A percentile compares a stretch with the other conserved stretches of the same genome.
phyloP scores from a whole-genome alignment of 306 rosid genomes.

The Medicago lupulina region DNA sequence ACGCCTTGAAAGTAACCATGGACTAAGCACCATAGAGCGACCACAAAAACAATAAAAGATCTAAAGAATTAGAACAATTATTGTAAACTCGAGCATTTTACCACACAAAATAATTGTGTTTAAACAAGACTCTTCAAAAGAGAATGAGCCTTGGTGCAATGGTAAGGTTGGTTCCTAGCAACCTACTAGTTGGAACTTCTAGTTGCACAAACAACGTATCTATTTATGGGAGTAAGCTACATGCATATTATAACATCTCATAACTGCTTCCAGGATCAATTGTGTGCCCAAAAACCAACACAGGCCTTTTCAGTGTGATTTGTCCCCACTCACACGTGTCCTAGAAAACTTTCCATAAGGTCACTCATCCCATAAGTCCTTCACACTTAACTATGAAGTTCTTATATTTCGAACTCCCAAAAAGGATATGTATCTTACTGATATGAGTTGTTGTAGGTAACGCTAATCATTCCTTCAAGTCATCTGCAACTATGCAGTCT shows the following conservation, averaged over 20 bases:
- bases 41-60: slow-evolving; percentile 3
- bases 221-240: neutral
- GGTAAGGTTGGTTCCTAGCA: neutral
- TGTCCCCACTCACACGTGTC: neutral
- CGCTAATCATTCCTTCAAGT: neutral
- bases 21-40: slow-evolving; percentile 16
- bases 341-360: neutral
- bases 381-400: neutral
- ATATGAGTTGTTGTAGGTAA: neutral
- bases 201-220: slow-evolving; percentile 13
- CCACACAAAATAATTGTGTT: neutral
- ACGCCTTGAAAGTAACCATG: slow-evolving; percentile 14
- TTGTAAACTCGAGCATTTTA: slow-evolving; percentile 23
- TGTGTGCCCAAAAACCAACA: neutral
- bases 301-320: neutral
- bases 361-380: neutral
- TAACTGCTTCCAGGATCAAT: neutral
- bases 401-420: neutral
- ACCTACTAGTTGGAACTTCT: neutral
- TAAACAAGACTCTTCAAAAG: slow-evolving; percentile 4
- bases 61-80: neutral
- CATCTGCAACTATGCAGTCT: neutral
- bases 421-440: neutral
- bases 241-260: neutral
- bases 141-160: slow-evolving; percentile 4